These are phyloP conservation scores for Monosporascus sp. DNA, from an alignment of 2,329 filamentous ascomycete genomes.

Conservation along the genomic window DNA sequence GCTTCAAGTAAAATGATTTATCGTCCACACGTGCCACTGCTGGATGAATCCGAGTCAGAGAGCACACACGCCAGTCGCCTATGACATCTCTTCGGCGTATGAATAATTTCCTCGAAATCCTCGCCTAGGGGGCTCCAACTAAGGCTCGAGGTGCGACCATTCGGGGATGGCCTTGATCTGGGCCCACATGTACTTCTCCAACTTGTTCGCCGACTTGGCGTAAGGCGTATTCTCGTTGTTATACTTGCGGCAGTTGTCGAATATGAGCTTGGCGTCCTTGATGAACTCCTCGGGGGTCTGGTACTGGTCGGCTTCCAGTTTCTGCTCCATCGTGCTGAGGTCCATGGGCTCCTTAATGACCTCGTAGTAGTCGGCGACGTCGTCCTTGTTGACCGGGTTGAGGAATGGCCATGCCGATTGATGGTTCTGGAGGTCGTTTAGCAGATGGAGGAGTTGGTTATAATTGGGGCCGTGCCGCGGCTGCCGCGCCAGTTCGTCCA, in stretches of 20 bases:
- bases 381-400: conserved; percentile 87
- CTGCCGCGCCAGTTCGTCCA: conserved; percentile 94
- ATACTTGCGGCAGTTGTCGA: conserved; percentile 91
- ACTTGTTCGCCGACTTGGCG: conserved; percentile 87
- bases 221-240: conserved; percentile 95
- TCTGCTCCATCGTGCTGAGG: conserved; percentile 88
- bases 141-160: conserved; percentile 66
- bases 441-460: conserved; percentile 83
- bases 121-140: conserved; percentile 8
- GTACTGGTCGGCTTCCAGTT: conserved; percentile 91
- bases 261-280: conserved; percentile 81
- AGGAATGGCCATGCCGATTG: conserved; percentile 91
- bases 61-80: too few species aligned
- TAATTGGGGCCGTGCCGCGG: conserved; percentile 95
- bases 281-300: conserved; percentile 88
- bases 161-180: conserved; percentile 89
- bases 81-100: too few species aligned
- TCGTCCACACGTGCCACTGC: neutral
- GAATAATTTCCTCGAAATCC: neutral
- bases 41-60: too few species aligned
- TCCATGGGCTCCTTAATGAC: conserved; percentile 99
- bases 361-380: conserved; percentile 98
- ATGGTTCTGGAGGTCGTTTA: conserved; percentile 95
- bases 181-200: conserved; percentile 93
- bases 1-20: neutral